Conservation (phyloP, 1,139 yeast species). For the Candida smagusa region DNA sequence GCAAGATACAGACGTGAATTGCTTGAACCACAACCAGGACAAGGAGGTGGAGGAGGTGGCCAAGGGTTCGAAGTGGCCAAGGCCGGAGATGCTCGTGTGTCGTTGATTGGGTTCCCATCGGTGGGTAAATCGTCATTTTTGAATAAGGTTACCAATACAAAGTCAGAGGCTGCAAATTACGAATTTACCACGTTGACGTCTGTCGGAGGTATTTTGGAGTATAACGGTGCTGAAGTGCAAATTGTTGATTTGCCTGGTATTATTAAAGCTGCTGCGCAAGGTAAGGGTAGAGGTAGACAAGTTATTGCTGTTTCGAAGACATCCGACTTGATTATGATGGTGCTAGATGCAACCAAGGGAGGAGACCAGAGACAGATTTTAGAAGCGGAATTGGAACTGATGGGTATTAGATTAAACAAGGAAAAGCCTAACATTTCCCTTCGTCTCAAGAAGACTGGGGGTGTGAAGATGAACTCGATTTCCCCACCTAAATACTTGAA, state of each 20-base stretch:
- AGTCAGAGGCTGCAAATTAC: constrained; percentile 91
- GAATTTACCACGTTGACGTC: constrained; percentile 96
- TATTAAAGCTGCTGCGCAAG: constrained; percentile 94
- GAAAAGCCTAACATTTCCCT: constrained; percentile 77
- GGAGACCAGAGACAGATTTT: constrained; percentile 82
- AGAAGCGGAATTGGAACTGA: constrained; percentile 87
- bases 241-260: constrained; percentile 96
- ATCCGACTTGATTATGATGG: constrained; percentile 89
- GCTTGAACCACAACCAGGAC: constrained; percentile 79
- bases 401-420: constrained; percentile 87
- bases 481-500: constrained; percentile 80
- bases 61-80: constrained; percentile 95
- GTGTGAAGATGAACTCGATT: constrained; percentile 77
- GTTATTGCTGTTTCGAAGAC: constrained; percentile 96
- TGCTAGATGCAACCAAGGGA: constrained; percentile 92
- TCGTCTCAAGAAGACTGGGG: constrained; percentile 84
- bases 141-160: constrained; percentile 84
- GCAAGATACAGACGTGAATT: constrained; percentile 93
- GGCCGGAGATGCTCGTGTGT: constrained; percentile 95
- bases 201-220: constrained; percentile 91
- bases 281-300: constrained; percentile 96
- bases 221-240: constrained; percentile 96
- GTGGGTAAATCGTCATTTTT: constrained; percentile 94
- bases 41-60: constrained; percentile 64
- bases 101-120: constrained; percentile 93